Conservation (phyloP, 495 filamentous ascomycete genomes). For the Penicillium salamii region DNA sequence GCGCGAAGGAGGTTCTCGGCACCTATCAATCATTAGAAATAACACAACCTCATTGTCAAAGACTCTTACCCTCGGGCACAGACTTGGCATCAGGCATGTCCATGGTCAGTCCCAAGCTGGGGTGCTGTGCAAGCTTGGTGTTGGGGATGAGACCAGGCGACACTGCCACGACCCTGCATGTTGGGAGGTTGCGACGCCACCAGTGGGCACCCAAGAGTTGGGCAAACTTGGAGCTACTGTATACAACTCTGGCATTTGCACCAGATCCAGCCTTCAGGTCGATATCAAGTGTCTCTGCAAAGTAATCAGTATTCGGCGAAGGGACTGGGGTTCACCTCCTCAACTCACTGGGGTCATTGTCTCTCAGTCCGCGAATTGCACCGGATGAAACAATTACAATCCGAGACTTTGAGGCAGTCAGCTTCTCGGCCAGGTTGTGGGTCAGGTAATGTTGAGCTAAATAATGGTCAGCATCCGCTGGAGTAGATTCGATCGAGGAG, state of each 20-base stretch:
- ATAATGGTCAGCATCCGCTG: not conserved
- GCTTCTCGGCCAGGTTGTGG: conserved; percentile 21
- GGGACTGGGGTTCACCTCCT: too few relatives aligned
- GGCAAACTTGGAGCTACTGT: conserved; percentile 29
- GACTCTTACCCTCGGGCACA: conserved; percentile 26
- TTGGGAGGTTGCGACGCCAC: conserved; percentile 25
- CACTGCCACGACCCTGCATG: conserved; percentile 26
- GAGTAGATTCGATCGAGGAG: not conserved
- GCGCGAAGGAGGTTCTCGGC: conserved; percentile 27
- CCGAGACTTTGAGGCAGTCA: conserved; percentile 23
- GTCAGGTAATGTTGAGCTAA: conserved; percentile 30
- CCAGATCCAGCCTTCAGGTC: conserved; percentile 28
- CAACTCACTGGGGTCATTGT: conserved; percentile 21
- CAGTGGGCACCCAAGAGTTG: conserved; percentile 26
- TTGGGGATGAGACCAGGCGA: conserved; percentile 27
- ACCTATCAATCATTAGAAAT: conserved; percentile 11
- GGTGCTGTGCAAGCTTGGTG: conserved; percentile 24
- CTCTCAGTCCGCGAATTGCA: conserved; percentile 23
- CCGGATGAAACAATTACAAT: conserved; percentile 30
- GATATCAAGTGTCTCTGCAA: conserved; percentile 24
- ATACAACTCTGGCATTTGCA: conserved; percentile 16
- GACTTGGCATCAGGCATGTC: conserved; percentile 32
- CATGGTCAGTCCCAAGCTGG: conserved; percentile 20
- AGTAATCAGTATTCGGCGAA: not conserved
- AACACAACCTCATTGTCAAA: not conserved